Evolutionary conservation across 495 filamentous ascomycete species (phyloP), one percentile per base, ranked within the genome.

Genomic region (Penicillium chermesinum): DNA sequence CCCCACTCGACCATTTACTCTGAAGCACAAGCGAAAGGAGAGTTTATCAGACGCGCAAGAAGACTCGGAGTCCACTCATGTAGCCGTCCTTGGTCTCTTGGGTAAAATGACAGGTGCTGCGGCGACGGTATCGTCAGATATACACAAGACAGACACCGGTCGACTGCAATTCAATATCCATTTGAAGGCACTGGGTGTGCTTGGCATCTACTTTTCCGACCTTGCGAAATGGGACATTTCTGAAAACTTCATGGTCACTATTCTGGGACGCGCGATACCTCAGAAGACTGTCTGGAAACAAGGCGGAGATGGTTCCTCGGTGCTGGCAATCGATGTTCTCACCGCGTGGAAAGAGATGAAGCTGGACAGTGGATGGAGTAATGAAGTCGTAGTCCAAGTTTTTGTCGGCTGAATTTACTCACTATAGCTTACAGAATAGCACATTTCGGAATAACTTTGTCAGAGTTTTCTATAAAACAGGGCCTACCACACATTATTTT

Each of bases 41-140:
- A n/a, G 48, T 45, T 10, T 12, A 22, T 6, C 51, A 25, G 8
- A 30, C 21, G 4, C 34, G 43, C 25, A n/a, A n/a, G n/a, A n/a
- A n/a, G n/a, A n/a, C n/a, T n/a, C n/a, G n/a, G n/a, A 50, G n/a
- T 3, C 41, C 49, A 69, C 64, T 10, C 57, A 76, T 38, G 65
- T 88, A 10, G 85, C 85, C 1, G 79, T 85, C n/a, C 64, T 98
- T 2, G 93, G 93, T 8, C 69, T 98, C 2, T 52, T 96, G 17
- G 87, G 78, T 13, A 95, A 95, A 62, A 94, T 97, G 84, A 89
- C 89, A 2, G 93, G 89, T 7, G 81, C 83, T 2, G 90, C 87
- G 0, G 93, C 89, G 0, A 71, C 96, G 12, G 57, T 85, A 1
- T 68, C 62, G 7, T 82, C 72, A 10, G 72, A 75, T n/a, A 75